These are phyloP conservation scores for Gaertneriomyces sp. DNA, from an alignment of 192 early-diverging fungal species.

Conservation along the genomic window DNA sequence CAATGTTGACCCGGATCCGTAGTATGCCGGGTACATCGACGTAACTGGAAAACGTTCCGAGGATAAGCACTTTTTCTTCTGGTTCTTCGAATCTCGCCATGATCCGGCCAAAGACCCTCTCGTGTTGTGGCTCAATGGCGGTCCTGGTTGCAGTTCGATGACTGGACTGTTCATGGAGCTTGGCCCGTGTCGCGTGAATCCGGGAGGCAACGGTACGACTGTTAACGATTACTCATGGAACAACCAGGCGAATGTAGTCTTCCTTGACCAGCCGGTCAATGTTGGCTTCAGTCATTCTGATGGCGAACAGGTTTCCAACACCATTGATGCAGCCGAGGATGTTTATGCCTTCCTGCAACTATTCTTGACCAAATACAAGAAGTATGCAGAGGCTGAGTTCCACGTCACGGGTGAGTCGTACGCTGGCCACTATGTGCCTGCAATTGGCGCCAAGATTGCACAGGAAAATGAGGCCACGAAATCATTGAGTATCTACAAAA, in stretches of 20 bases:
- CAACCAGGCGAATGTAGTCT: slow-evolving; percentile 70
- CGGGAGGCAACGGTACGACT: slow-evolving; percentile 62
- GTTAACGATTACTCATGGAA: slow-evolving; percentile 85
- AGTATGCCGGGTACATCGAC: slow-evolving; percentile 51
- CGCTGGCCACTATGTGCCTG: slow-evolving; percentile 91
- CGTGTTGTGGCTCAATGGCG: slow-evolving; percentile 73
- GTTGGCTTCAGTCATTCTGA: slow-evolving; percentile 83
- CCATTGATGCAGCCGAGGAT: slow-evolving; percentile 75
- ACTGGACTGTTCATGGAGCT: slow-evolving; percentile 75
- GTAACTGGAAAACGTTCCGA: slow-evolving; percentile 34
- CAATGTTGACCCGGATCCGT: not conserved
- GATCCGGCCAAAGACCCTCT: slow-evolving; percentile 71
- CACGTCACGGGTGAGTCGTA: slow-evolving; percentile 80
- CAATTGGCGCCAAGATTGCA: slow-evolving; percentile 76
- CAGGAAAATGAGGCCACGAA: slow-evolving; percentile 60
- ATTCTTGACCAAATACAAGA: slow-evolving; percentile 80
- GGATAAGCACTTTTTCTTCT: slow-evolving; percentile 73
- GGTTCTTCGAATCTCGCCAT: slow-evolving; percentile 93
- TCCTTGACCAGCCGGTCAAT: slow-evolving; percentile 69
- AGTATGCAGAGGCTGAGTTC: slow-evolving; percentile 75
- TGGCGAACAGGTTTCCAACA: slow-evolving; percentile 59
- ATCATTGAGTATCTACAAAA: not conserved
- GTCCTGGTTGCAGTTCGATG: slow-evolving; percentile 72
- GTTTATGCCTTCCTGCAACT: slow-evolving; percentile 91
- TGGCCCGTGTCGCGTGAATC: slow-evolving; percentile 81